Conservation (phyloP, 108 stramenopile species). For the Pseudonitzschia pungens region DNA sequence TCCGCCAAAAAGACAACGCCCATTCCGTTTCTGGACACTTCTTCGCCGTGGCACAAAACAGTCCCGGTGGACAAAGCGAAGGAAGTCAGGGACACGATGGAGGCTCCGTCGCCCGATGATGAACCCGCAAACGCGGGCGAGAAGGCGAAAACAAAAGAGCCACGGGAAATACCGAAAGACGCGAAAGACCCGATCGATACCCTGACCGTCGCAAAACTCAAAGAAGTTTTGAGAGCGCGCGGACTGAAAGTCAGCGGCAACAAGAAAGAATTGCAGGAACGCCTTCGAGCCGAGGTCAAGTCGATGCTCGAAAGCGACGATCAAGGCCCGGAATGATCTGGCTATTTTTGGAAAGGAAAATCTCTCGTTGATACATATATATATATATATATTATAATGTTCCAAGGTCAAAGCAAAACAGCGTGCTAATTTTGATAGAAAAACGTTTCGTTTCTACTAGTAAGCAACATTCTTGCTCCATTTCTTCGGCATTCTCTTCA, state of each 20-base stretch:
- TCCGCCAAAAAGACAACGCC: constrained; percentile 13
- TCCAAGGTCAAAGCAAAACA: no score
- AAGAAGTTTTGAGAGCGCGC: constrained; percentile 65
- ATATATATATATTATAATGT: no score
- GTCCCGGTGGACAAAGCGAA: constrained; percentile 29
- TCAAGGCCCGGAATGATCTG: neutral
- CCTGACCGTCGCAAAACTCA: constrained; percentile 75
- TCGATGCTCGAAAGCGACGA: constrained; percentile 38
- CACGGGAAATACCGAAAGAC: constrained; percentile 19
- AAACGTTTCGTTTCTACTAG: no score
- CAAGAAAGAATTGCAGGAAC: constrained; percentile 75
- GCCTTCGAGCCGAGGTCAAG: constrained; percentile 72
- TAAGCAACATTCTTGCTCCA: constrained; percentile 21
- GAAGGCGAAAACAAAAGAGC: constrained; percentile 15
- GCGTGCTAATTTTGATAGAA: no score
- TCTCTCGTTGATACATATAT: no score
- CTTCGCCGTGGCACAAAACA: constrained; percentile 53
- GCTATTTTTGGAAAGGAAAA: no score
- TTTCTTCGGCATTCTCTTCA: constrained; percentile 17
- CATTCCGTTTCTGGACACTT: constrained; percentile 57
- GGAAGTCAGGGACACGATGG: constrained; percentile 21
- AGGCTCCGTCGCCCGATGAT: constrained; percentile 7
- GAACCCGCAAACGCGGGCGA: constrained; percentile 7
- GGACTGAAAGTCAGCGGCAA: constrained; percentile 72
- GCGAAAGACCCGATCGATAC: constrained; percentile 69